These are phyloP conservation scores for Syzygium grande DNA, from an alignment of 345 rosid genomes.

Conservation along the genomic window DNA sequence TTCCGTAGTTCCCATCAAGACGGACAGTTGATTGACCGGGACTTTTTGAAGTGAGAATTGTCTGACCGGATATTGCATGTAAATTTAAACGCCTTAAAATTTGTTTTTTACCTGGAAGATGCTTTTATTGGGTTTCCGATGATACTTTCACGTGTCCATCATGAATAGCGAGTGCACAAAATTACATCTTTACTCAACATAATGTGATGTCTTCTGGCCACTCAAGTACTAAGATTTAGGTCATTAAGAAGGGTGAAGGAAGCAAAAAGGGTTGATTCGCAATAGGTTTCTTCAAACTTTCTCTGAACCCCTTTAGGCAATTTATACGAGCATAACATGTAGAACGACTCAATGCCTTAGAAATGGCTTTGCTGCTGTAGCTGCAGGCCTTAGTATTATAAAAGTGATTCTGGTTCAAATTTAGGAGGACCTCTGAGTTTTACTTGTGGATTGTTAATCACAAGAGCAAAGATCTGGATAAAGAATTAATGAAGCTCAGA, in stretches of 20 bases:
- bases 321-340: neutral
- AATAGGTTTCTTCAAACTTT: too few species aligned
- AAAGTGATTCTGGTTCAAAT: neutral
- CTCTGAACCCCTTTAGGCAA: neutral
- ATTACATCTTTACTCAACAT: neutral
- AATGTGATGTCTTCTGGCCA: too few species aligned
- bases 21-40: too few species aligned
- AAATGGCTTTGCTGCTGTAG: neutral
- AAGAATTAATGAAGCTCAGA: neutral
- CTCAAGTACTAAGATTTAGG: neutral
- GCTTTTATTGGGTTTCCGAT: neutral
- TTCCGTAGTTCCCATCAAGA: too few species aligned
- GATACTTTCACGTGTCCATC: neutral
- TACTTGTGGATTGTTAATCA: neutral
- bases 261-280: neutral
- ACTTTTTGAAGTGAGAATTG: too few species aligned
- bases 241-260: neutral
- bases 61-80: neutral
- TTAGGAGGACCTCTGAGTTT: neutral
- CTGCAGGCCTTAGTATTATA: neutral
- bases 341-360: neutral
- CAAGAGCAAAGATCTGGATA: neutral
- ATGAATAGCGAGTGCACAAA: neutral
- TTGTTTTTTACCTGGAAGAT: neutral
- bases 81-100: too few species aligned